A percentile compares a stretch with the other conserved stretches of the same genome.
Evolutionary conservation across 129 eudicot genomes (phyloP).

Genomic region (Deinandra increscens): DNA sequence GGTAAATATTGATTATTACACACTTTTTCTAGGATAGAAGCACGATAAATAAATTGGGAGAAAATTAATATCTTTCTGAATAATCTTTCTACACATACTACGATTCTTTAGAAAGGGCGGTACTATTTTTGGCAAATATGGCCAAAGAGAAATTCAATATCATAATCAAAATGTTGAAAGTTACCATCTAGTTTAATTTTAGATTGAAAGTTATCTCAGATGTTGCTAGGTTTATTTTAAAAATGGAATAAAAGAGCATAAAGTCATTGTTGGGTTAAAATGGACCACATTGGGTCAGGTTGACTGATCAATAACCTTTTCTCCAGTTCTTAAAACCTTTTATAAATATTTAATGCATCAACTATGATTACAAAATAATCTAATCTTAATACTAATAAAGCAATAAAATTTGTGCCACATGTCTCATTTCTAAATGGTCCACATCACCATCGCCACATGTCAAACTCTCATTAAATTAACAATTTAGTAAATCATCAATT

Average conservation of each 20-base stretch:
- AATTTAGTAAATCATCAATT: too few species aligned
- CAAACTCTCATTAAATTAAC: too few species aligned
- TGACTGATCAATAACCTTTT: not conserved
- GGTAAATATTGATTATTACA: conserved; percentile 26
- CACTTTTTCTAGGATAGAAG: not conserved
- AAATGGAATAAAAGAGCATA: not conserved
- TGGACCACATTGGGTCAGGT: not conserved
- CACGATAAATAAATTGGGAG: not conserved
- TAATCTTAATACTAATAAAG: too few species aligned
- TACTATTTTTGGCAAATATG: not conserved
- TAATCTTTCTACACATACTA: not conserved
- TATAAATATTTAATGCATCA: not conserved
- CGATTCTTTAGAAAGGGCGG: not conserved
- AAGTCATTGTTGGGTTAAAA: not conserved
- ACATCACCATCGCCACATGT: too few species aligned
- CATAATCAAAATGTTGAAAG: not conserved
- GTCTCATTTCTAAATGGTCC: too few species aligned
- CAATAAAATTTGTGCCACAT: too few species aligned
- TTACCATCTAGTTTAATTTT: not conserved
- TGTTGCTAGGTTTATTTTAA: not conserved
- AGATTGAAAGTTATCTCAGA: not conserved
- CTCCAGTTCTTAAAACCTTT: not conserved
- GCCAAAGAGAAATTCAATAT: not conserved
- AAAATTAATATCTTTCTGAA: not conserved
- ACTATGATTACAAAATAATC: not conserved